Conservation (phyloP, 2,329 filamentous ascomycete genomes). For the Penicillium aurantiogriseum region DNA sequence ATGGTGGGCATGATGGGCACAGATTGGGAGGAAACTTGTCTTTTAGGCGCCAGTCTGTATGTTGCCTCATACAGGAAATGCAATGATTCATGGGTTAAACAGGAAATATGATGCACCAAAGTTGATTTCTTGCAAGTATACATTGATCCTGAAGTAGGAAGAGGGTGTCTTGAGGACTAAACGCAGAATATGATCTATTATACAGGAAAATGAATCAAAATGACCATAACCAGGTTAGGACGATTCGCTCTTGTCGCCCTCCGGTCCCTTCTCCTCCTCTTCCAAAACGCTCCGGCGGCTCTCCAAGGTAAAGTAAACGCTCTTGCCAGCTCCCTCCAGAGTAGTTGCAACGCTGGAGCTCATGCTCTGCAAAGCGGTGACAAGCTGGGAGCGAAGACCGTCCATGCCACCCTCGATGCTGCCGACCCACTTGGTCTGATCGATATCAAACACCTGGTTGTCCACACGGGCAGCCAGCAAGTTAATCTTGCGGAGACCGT, state of each 20-base stretch:
- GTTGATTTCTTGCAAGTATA: conserved; percentile 23
- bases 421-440: conserved; percentile 68
- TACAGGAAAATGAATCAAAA: conserved; percentile 30
- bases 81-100: background rate
- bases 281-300: conserved; percentile 77
- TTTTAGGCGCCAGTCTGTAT: background rate
- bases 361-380: conserved; percentile 74
- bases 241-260: conserved; percentile 36
- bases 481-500: conserved; percentile 80
- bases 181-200: conserved; percentile 36
- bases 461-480: conserved; percentile 85
- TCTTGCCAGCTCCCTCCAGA: conserved; percentile 78
- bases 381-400: conserved; percentile 76
- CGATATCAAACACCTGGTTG: conserved; percentile 75
- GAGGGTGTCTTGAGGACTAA: conserved; percentile 18
- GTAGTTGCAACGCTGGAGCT: conserved; percentile 73
- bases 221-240: conserved; percentile 21
- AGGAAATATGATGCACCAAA: conserved; percentile 2
- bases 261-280: conserved; percentile 56
- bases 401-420: conserved; percentile 79
- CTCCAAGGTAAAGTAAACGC: conserved; percentile 84
- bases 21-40: background rate
- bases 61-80: background rate
- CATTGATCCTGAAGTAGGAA: conserved; percentile 20
- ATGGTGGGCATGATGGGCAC: background rate